Conservation (phyloP, 2,329 filamentous ascomycete genomes). For the Ceratocystis harringtonii region DNA sequence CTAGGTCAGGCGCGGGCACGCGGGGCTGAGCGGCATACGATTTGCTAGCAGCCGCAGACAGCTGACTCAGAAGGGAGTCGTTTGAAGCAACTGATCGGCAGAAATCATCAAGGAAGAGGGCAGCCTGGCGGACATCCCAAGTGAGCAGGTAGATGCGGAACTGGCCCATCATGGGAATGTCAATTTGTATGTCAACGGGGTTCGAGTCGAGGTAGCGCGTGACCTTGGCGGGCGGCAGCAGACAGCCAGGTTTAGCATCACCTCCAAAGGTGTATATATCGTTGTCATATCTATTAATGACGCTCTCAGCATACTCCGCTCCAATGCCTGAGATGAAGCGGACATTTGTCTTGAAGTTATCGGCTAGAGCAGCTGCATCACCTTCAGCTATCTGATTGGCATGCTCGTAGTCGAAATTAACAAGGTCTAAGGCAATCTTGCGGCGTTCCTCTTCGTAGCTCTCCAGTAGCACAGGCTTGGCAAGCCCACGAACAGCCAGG, state of each 20-base stretch:
- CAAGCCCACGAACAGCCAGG: slow-evolving; percentile 39
- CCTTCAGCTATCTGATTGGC: slow-evolving; percentile 45
- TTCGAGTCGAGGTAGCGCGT: slow-evolving; percentile 65
- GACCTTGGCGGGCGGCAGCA: slow-evolving; percentile 52
- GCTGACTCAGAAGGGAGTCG: slow-evolving; percentile 41
- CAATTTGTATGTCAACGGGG: slow-evolving; percentile 60
- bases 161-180: slow-evolving; percentile 63
- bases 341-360: slow-evolving; percentile 56
- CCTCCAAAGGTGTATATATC: slow-evolving; percentile 29
- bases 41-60: slow-evolving; percentile 41
- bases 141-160: slow-evolving; percentile 62
- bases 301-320: slow-evolving; percentile 41
- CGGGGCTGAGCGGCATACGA: slow-evolving; percentile 49
- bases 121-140: slow-evolving; percentile 41
- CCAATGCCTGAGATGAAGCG: slow-evolving; percentile 61
- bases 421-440: slow-evolving; percentile 43
- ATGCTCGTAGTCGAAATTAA: slow-evolving; percentile 44
- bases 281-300: slow-evolving; percentile 32
- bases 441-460: slow-evolving; percentile 50
- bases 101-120: slow-evolving; percentile 44
- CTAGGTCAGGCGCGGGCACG: slow-evolving; percentile 37
- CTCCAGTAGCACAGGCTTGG: slow-evolving; percentile 38
- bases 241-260: slow-evolving; percentile 37
- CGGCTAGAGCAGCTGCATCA: slow-evolving; percentile 46
- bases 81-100: slow-evolving; percentile 38